Conservation (phyloP, 257 asterid genomes). For the Verbena officinalis region DNA sequence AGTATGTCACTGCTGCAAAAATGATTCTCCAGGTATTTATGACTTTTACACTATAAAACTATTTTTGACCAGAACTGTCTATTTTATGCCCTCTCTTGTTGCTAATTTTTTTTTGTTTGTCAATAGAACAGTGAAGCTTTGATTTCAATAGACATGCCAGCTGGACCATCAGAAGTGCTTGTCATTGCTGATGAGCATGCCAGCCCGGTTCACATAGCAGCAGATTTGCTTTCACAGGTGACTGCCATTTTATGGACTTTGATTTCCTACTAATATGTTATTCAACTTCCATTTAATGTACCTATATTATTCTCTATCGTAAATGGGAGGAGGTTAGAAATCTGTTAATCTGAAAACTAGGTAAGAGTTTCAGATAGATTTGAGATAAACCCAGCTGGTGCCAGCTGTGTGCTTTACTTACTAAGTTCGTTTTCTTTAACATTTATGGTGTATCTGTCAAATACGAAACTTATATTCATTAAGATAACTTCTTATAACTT, state of each 20-base stretch:
- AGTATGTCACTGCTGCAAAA: constrained; percentile 97
- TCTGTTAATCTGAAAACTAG: constrained; percentile 14
- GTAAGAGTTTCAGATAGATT: neutral
- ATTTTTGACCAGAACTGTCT: constrained; percentile 1
- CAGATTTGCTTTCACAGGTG: constrained; percentile 98
- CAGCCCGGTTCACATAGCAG: constrained; percentile 89
- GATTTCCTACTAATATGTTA: constrained; percentile 14
- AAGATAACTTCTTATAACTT: neutral
- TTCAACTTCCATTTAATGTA: neutral
- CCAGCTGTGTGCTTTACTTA: neutral
- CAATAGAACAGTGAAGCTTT: constrained; percentile 95
- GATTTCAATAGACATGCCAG: constrained; percentile 99
- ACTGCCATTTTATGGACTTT: constrained; percentile 10
- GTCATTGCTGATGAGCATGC: constrained; percentile 89
- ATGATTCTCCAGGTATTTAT: constrained; percentile 87
- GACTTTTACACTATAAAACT: constrained; percentile 3
- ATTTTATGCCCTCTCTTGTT: neutral
- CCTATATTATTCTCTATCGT: no score
- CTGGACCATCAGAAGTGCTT: constrained; percentile 99
- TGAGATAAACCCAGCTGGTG: no score
- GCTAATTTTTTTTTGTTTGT: constrained; percentile 36
- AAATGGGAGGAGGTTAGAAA: neutral
- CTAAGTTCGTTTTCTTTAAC: neutral
- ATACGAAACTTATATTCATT: neutral
- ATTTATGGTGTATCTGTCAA: neutral